Evolutionary conservation across 768 basidiomycete species (phyloP).

Genomic region (Hortiboletus campestris): DNA sequence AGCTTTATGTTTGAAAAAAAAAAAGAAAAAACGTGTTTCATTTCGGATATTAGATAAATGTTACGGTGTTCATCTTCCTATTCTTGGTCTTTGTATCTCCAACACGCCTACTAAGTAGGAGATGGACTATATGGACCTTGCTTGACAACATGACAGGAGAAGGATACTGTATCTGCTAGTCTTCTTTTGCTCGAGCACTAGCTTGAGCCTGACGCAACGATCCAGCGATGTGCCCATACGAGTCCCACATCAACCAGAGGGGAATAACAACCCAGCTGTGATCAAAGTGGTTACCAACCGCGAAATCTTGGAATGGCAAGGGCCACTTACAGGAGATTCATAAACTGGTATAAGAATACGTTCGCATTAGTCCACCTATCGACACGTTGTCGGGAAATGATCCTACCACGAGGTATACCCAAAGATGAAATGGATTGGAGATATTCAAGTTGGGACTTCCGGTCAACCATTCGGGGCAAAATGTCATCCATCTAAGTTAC

Average conservation of each 20-base stretch:
- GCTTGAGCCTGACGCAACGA: slow-evolving; percentile 48
- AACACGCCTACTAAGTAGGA: background rate
- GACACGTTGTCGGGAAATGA: background rate
- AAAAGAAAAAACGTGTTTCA: background rate
- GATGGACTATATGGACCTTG: background rate
- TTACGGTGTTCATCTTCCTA: background rate
- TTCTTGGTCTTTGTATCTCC: background rate
- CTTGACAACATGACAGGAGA: background rate
- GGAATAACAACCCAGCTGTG: slow-evolving; percentile 79
- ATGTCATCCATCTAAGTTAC: slow-evolving; percentile 73
- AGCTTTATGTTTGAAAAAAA: background rate
- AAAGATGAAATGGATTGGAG: slow-evolving; percentile 67
- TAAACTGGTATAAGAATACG: slow-evolving; percentile 48
- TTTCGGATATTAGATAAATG: background rate
- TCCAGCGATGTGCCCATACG: slow-evolving; percentile 66
- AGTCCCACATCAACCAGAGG: slow-evolving; percentile 72
- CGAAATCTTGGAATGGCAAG: background rate
- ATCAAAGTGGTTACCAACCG: slow-evolving; percentile 1
- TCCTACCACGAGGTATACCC: slow-evolving; percentile 79
- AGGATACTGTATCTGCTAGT: slow-evolving; percentile 16
- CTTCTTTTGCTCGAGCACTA: slow-evolving; percentile 35
- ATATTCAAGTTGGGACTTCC: slow-evolving; percentile 71
- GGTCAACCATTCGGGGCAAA: slow-evolving; percentile 82
- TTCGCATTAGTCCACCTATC: background rate
- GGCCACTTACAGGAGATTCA: slow-evolving; percentile 69